A percentile compares a stretch with the other conserved stretches of the same genome.
phyloP scores from a whole-genome alignment of 164 flowering plant genomes.

The Malania oleifera region DNA sequence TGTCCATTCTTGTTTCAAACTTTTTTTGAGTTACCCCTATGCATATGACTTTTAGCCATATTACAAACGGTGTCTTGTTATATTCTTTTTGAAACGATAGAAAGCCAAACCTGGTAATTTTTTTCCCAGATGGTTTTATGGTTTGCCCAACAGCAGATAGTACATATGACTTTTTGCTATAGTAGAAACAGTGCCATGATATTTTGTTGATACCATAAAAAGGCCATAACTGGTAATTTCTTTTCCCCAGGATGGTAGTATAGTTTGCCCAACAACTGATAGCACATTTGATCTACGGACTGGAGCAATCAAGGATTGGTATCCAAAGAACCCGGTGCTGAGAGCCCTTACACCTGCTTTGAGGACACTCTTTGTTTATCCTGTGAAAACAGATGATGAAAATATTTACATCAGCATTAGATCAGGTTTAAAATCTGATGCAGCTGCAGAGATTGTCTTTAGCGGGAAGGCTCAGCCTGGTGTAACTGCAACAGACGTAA shows the following conservation, averaged over 20 bases:
- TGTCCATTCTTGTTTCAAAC: too few relatives aligned
- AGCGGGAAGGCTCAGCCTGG: slow-evolving; percentile 97
- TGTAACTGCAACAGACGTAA: slow-evolving; percentile 76
- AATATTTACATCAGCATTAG: slow-evolving; percentile 72
- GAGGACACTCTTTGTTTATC: slow-evolving; percentile 63
- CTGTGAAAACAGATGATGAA: slow-evolving; percentile 73
- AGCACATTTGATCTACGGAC: slow-evolving; percentile 85
- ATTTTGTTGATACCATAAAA: too few relatives aligned
- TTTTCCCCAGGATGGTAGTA: slow-evolving; percentile 75
- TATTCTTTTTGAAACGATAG: too few relatives aligned
- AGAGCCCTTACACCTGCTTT: slow-evolving; percentile 83
- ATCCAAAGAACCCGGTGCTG: slow-evolving; percentile 87
- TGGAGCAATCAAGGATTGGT: slow-evolving; percentile 83
- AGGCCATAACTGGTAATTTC: neutral
- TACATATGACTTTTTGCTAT: too few relatives aligned
- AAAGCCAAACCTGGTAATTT: neutral
- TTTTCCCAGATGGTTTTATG: neutral
- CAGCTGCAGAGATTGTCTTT: slow-evolving; percentile 81
- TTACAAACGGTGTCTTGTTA: too few relatives aligned
- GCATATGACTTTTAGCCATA: too few relatives aligned
- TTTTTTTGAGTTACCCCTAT: too few relatives aligned
- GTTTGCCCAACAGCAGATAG: too few relatives aligned
- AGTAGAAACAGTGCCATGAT: too few relatives aligned
- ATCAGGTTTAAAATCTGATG: slow-evolving; percentile 32
- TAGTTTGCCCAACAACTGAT: slow-evolving; percentile 90